phyloP scores from a whole-genome alignment of 495 filamentous ascomycete genomes.

The Lepraria neglecta region DNA sequence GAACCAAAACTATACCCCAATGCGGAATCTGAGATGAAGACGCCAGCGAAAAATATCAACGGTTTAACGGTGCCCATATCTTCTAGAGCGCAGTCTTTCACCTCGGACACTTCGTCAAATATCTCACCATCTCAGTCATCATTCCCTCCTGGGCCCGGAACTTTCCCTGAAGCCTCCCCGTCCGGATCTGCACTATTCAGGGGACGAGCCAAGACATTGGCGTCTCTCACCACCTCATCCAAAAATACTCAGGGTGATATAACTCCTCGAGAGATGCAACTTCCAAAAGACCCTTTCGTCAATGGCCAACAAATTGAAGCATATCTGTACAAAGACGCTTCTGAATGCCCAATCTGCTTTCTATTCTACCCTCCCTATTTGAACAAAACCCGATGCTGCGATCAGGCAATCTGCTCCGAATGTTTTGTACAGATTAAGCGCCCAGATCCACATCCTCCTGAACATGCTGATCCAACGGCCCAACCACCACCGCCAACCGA shows the following conservation, averaged over 20 bases:
- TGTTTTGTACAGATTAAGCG: constrained; percentile 99
- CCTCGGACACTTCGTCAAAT: constrained; percentile 57
- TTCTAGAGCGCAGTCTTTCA: constrained; percentile 64
- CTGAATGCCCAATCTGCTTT: constrained; percentile 95
- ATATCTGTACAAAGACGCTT: constrained; percentile 82
- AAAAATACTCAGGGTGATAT: constrained; percentile 66
- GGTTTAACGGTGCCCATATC: constrained; percentile 70
- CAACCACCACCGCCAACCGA: constrained; percentile 29
- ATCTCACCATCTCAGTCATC: constrained; percentile 42
- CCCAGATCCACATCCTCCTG: constrained; percentile 89
- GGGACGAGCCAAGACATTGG: constrained; percentile 73
- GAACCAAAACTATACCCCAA: constrained; percentile 41
- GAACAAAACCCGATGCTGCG: constrained; percentile 93
- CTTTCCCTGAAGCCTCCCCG: constrained; percentile 50
- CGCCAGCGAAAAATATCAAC: constrained; percentile 47
- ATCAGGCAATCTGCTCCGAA: constrained; percentile 95
- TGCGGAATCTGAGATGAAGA: constrained; percentile 38
- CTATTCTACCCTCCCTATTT: constrained; percentile 91
- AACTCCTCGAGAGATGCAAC: constrained; percentile 65
- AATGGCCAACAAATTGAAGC: constrained; percentile 90
- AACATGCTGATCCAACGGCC: constrained; percentile 57
- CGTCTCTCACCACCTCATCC: constrained; percentile 65
- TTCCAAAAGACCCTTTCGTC: constrained; percentile 78
- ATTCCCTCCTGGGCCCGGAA: constrained; percentile 42
- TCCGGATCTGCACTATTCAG: constrained; percentile 60